Evolutionary conservation across 2,329 filamentous ascomycete species (phyloP), one percentile per base, ranked within the genome.

Genomic region (Tolypocladium album): DNA sequence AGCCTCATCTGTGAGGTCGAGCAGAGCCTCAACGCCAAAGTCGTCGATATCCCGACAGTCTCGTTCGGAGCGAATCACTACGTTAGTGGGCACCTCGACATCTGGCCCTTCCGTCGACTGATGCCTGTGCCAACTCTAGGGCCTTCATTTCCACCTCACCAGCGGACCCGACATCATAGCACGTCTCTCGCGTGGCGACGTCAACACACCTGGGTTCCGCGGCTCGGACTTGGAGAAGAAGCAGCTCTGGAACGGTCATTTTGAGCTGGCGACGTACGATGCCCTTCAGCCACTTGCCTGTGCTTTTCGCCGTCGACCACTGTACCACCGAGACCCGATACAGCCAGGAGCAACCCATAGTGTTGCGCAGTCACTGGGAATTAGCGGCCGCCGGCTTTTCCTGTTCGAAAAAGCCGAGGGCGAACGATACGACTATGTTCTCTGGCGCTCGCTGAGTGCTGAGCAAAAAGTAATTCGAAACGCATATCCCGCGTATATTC

Each of bases 1-100:
- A 58, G 65, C 9, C 67, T 72, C 36, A 64, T 71, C 52, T 55
- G 47, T 56, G 70, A 71, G 58, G 62, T 70, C 43, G 67, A 71
- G 58, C 55, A 67, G 42, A 61, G 56, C 38, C 60, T 68, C 52
- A 57, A 34, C 24, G 47, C 61, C 39, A 40, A 58, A 13, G 66
- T 72, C 55, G 53, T 61, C 38, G 66, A 70, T 38, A 69, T 71
- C 42, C 65, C 68, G 8, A 11, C 42, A 20, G 60, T 69, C 40
- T 55, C 57, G 40, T 61, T 55, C 20, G 68, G 68, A 36, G 69
- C 68, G 20, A 69, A 71, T 61, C 65, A 69, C 61, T 71, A 69
- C 58, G 69, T 62, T 8, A 7, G 31, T 12, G 20, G 20, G 5
- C 1, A 20, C 4, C 31, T n/a, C 58, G 13, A 4, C 7, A 9